These are phyloP conservation scores for Malus hybrid DNA, from an alignment of 331 rosid species.

Conservation along the genomic window DNA sequence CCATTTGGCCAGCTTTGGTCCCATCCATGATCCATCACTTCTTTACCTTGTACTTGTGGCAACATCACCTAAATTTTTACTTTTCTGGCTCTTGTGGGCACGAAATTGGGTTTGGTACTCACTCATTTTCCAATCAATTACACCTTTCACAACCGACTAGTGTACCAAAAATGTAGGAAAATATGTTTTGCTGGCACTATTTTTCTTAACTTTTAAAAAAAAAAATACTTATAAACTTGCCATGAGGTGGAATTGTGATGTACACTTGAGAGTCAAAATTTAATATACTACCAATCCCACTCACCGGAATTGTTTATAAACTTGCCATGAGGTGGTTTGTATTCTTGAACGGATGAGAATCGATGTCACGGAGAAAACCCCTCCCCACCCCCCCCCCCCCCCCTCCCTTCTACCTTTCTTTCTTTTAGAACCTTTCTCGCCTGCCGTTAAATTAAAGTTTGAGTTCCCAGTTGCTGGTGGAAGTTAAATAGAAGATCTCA, in stretches of 20 bases:
- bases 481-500: too few relatives aligned
- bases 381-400: too few relatives aligned
- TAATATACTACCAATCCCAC: too few relatives aligned
- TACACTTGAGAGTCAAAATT: too few relatives aligned
- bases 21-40: neutral
- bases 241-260: neutral
- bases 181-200: neutral
- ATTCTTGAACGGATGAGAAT: too few relatives aligned
- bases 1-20: neutral
- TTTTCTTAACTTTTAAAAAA: neutral
- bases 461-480: too few relatives aligned
- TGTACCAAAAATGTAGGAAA: neutral
- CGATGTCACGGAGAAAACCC: too few relatives aligned
- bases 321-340: too few relatives aligned
- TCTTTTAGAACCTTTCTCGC: too few relatives aligned
- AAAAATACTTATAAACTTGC: neutral
- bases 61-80: neutral
- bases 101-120: neutral
- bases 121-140: neutral
- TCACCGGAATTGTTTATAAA: too few relatives aligned
- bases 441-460: too few relatives aligned
- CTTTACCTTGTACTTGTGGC: neutral
- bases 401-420: too few relatives aligned
- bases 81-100: neutral
- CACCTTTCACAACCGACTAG: neutral